phyloP scores from a whole-genome alignment of 176 grass and related monocot genomes.

The Oropetium thomaeum region DNA sequence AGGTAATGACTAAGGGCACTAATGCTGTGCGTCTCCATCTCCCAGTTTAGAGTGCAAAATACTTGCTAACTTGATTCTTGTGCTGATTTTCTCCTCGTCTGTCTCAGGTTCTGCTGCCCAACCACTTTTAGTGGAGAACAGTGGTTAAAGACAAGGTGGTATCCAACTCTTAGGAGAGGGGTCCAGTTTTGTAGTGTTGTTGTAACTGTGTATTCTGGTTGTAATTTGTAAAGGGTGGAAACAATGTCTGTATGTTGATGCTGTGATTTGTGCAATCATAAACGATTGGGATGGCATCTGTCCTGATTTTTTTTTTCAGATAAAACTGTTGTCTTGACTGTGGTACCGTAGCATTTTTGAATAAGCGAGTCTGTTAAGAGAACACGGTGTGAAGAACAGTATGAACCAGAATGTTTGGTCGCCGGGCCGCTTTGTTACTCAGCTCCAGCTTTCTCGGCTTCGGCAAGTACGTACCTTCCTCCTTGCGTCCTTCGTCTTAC shows the following conservation, averaged over 20 bases:
- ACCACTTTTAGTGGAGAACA: constrained; percentile 47
- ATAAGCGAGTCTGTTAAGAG: constrained; percentile 15
- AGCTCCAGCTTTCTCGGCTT: too few species aligned
- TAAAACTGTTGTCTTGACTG: neutral
- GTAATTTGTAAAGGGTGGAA: too few species aligned
- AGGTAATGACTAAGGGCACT: constrained; percentile 29
- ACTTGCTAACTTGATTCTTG: neutral
- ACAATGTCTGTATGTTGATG: too few species aligned
- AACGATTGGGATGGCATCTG: constrained; percentile 3
- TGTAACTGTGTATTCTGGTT: neutral
- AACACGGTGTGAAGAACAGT: neutral
- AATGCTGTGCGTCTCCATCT: neutral
- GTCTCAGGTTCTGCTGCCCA: constrained; percentile 33
- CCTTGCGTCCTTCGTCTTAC: too few species aligned
- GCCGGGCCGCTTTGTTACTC: neutral
- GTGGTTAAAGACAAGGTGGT: constrained; percentile 4
- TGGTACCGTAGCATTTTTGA: neutral
- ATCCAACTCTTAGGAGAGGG: neutral
- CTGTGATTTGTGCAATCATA: neutral
- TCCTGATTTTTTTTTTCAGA: neutral
- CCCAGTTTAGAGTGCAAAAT: neutral
- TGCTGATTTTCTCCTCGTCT: neutral
- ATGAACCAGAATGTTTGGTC: neutral
- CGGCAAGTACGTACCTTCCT: too few species aligned
- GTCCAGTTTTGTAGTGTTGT: constrained; percentile 16